A percentile compares a stretch with the other conserved stretches of the same genome.
These are phyloP conservation scores for Proliferodiscus dingleyae DNA, from an alignment of 2,329 filamentous ascomycete genomes.

Conservation along the genomic window DNA sequence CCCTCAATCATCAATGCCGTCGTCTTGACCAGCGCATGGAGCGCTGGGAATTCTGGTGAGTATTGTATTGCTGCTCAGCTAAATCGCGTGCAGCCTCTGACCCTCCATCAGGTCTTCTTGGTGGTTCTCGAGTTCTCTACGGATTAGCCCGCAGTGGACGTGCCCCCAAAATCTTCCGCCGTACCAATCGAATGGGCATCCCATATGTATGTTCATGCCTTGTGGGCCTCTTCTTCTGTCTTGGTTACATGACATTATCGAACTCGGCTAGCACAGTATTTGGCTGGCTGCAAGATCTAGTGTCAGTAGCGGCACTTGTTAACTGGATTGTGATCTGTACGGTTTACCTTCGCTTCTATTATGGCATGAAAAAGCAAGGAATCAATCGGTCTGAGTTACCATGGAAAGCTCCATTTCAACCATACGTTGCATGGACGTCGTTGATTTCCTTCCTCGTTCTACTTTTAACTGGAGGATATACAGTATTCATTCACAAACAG, in stretches of 20 bases:
- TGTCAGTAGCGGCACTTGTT: conserved; percentile 58
- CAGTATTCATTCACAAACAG: conserved; percentile 54
- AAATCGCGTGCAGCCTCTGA: not conserved
- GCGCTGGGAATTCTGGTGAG: conserved; percentile 55
- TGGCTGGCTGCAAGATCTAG: conserved; percentile 61
- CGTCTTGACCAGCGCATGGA: conserved; percentile 67
- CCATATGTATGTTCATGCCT: conserved; percentile 52
- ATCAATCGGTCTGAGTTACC: conserved; percentile 49
- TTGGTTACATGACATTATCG: conserved; percentile 64
- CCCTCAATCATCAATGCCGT: conserved; percentile 73
- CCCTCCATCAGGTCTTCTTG: conserved; percentile 49
- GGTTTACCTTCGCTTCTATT: conserved; percentile 54
- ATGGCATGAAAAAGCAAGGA: conserved; percentile 51
- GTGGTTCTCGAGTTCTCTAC: conserved; percentile 54
- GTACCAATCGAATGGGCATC: conserved; percentile 52
- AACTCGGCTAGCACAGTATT: conserved; percentile 57
- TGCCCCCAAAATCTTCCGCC: conserved; percentile 48
- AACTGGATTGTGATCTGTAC: conserved; percentile 57
- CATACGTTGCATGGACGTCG: conserved; percentile 50
- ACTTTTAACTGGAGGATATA: conserved; percentile 58
- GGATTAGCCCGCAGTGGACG: conserved; percentile 53
- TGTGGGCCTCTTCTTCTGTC: conserved; percentile 54
- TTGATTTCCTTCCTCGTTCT: conserved; percentile 48
- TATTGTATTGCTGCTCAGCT: conserved; percentile 48
- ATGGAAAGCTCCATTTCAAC: conserved; percentile 50